Conservation (phyloP, 1,139 yeast species). For the Pichia sorboxylosa region DNA sequence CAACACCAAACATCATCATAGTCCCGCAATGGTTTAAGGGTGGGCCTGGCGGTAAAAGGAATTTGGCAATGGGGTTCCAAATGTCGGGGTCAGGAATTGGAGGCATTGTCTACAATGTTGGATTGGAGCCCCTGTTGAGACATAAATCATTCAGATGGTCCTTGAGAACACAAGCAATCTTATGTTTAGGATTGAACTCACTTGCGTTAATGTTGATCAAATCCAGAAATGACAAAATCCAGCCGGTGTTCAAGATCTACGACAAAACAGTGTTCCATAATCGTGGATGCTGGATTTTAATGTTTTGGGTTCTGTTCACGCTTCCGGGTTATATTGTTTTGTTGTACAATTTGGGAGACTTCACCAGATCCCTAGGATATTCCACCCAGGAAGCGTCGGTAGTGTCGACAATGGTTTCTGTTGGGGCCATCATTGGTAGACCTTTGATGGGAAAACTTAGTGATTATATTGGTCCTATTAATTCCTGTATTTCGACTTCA, state of each 20-base stretch:
- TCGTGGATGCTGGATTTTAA: conserved; percentile 26
- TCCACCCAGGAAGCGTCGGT: conserved; percentile 30
- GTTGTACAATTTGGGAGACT: conserved; percentile 35
- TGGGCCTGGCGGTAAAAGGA: conserved; percentile 32
- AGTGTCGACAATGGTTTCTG: conserved; percentile 35
- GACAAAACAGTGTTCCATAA: conserved; percentile 25
- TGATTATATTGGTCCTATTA: conserved; percentile 31
- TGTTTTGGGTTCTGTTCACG: conserved; percentile 29
- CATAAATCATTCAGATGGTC: conserved; percentile 51
- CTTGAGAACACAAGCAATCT: conserved; percentile 38
- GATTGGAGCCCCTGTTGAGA: conserved; percentile 35
- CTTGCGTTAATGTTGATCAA: conserved; percentile 21
- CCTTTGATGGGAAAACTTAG: conserved; percentile 32
- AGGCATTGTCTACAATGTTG: conserved; percentile 45
- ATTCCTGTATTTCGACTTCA: conserved; percentile 27
- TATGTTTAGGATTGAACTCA: conserved; percentile 32
- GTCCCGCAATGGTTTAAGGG: conserved; percentile 51
- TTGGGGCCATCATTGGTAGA: conserved; percentile 32
- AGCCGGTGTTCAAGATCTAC: conserved; percentile 28
- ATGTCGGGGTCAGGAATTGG: conserved; percentile 57
- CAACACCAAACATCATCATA: conserved; percentile 41
- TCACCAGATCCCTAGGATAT: conserved; percentile 36
- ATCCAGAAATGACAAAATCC: conserved; percentile 22
- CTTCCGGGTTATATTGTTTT: conserved; percentile 36
- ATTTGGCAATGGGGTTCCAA: conserved; percentile 51